Evolutionary conservation across 2,329 filamentous ascomycete genomes (phyloP).

Genomic region (Fragosphaeria purpurea): DNA sequence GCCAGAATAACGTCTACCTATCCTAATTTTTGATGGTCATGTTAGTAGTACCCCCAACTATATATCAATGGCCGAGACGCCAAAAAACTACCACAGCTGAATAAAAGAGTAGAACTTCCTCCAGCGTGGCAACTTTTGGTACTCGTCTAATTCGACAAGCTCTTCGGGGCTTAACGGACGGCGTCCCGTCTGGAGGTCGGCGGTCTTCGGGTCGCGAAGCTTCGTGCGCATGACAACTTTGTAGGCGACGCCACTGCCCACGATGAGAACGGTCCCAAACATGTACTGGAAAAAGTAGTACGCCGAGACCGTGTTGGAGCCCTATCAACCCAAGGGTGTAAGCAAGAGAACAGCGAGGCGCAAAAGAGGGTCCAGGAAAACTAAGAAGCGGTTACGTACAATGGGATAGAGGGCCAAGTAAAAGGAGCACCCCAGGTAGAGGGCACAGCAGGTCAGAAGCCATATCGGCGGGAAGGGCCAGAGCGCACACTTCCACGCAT

Average conservation of each 20-base stretch:
- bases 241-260: neutral
- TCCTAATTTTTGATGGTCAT: too few relatives aligned
- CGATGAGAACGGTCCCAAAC: constrained; percentile 3
- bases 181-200: constrained; percentile 2
- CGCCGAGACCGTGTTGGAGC: constrained; percentile 1
- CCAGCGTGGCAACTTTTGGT: neutral
- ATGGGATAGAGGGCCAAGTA: constrained; percentile 7
- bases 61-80: too few relatives aligned
- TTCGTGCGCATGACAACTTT: constrained; percentile 1
- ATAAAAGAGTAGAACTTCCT: too few relatives aligned
- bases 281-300: constrained; percentile 8
- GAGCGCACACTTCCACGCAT: constrained; percentile 3
- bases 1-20: too few relatives aligned
- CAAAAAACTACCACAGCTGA: too few relatives aligned
- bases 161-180: neutral
- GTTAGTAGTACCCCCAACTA: too few relatives aligned
- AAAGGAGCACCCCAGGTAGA: constrained; percentile 3
- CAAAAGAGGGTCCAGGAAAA: neutral
- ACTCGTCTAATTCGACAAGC: neutral
- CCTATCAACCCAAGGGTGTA: neutral
- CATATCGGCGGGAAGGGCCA: constrained; percentile 5
- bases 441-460: constrained; percentile 1
- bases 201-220: neutral
- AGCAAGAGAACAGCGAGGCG: neutral
- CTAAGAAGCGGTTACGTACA: neutral